Base-by-base conservation (phyloP, 495 filamentous ascomycete species). In the Margaritispora aquatica region DNA sequence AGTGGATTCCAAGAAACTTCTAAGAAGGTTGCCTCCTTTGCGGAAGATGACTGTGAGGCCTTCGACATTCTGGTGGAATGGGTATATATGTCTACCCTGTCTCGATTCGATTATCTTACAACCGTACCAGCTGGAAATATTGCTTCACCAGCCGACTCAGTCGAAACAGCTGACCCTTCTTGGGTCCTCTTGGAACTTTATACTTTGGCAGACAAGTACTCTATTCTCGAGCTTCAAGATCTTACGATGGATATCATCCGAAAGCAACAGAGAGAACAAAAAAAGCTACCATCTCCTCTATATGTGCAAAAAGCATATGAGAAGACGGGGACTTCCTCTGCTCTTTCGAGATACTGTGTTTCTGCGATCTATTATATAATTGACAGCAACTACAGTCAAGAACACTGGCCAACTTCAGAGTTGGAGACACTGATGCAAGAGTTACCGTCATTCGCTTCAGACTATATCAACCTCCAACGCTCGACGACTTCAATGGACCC, bases 1-100 rank as follows among this genome's bases (percentile, higher is more conserved):
- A 22, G 55, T 22, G 22, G 24, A 3, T 49, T 49, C n/a, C 1
- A 50, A 24, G 55, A 58, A 38, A 23, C 22, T 17, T 8, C 2
- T 0, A 19, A 34, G 1, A 21, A 36, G 31, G n/a, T 20, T 2
- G 55, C 55, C 19, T 26, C 13, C 1, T 58, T 50, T 22, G 22
- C 41, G 17, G 55, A 58, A 20, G 55, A 58, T 24, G 24, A 49
- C 23, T 46, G 41, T 26, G 26, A 58, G 19, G 23, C 24, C 19
- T 58, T 58, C 29, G 44, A 50, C 23, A 0, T 58, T 34, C 23
- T 58, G 44, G 24, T 58, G 26, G 55, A 36, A 19, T 58, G 55
- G 55, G 22, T 58, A 19, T 61, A 56, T 27, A 41, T 44, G 7
- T 17, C 38, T 17, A 44, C 8, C 38, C 15, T 44, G 3, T n/a